Evolutionary conservation across 768 basidiomycete species (phyloP).

Genomic region (Russula olivacea): DNA sequence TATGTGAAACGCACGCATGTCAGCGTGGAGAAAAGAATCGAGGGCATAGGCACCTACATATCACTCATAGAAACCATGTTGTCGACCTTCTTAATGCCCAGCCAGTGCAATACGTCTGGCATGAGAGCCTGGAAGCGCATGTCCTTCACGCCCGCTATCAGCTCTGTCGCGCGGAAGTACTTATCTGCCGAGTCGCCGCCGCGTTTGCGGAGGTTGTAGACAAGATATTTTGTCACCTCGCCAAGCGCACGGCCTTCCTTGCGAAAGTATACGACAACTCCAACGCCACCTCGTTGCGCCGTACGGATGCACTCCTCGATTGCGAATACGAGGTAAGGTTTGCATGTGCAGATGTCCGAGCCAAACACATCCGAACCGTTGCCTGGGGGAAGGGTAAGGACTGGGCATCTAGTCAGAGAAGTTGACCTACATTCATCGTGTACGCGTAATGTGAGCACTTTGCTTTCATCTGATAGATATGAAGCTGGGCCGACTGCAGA

Average conservation of each 20-base stretch:
- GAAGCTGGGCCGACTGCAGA: constrained; percentile 73
- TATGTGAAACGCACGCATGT: constrained; percentile 27
- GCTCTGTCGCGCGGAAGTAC: constrained; percentile 91
- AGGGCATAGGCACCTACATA: constrained; percentile 43
- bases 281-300: constrained; percentile 82
- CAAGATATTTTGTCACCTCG: constrained; percentile 92
- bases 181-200: constrained; percentile 88
- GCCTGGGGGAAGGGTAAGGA: constrained; percentile 37
- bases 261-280: constrained; percentile 89
- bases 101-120: constrained; percentile 95
- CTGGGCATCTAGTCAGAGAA: not conserved
- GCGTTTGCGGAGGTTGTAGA: constrained; percentile 95
- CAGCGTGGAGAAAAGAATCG: not conserved
- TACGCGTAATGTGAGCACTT: constrained; percentile 80
- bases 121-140: constrained; percentile 94
- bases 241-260: constrained; percentile 92
- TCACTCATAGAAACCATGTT: constrained; percentile 90
- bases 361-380: constrained; percentile 97
- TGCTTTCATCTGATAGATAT: constrained; percentile 64
- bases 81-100: constrained; percentile 86
- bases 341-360: constrained; percentile 88
- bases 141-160: constrained; percentile 91
- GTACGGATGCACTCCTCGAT: constrained; percentile 89
- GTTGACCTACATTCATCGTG: constrained; percentile 79
- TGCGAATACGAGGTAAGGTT: constrained; percentile 87